Evolutionary conservation across 2,329 filamentous ascomycete genomes (phyloP), one percentile per base, ranked within the genome.

Genomic region (Pseudopyricularia javanii): DNA sequence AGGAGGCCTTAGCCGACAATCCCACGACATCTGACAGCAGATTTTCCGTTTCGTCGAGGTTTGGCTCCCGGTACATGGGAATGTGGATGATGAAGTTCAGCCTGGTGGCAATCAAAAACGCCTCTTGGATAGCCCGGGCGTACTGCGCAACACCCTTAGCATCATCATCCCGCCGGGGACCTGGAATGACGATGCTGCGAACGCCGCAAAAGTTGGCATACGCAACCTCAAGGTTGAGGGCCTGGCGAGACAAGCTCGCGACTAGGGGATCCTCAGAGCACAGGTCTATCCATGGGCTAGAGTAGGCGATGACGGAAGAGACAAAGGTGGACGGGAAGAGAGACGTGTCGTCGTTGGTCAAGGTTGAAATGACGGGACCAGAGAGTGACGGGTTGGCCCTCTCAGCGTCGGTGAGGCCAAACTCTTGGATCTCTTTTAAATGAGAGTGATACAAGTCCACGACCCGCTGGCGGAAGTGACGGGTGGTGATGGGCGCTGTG

Each of bases 191-290:
- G 54, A 97, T 76, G 67, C 86, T 94, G 53, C 83, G 82, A 49
- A 93, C 79, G 34, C 94, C 94, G 63, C 90, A 96, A 69, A 97
- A 98, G 57, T 89, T 91, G 57, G 94, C 93, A 69, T 96, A 98
- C 49, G 89, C 87, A 49, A 97, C 79, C 66, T 98, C 93, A 37
- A 95, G 76, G 64, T 90, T 90, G 57, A 98, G 74, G 7, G 95
- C 86, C 69, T 96, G 91, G 47, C 88, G 82, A 34, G 91, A 96
- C 54, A 97, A 78, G 65, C 87, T 88, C 7, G 89, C 83, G 57
- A 97, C 83, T 56, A 91, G 68, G 7, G 90, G 87, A 65, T 96
- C 86, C 1, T 82, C 71, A 2, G 91, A 95, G 61, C 84, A 85
- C 12, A 97, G 72, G 64, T 97, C 91, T 59, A 95, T 91, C 91